A percentile compares a stretch with the other conserved stretches of the same genome.
These are phyloP conservation scores for Lophium mytilinum DNA, from an alignment of 495 filamentous ascomycete genomes.

Conservation along the genomic window DNA sequence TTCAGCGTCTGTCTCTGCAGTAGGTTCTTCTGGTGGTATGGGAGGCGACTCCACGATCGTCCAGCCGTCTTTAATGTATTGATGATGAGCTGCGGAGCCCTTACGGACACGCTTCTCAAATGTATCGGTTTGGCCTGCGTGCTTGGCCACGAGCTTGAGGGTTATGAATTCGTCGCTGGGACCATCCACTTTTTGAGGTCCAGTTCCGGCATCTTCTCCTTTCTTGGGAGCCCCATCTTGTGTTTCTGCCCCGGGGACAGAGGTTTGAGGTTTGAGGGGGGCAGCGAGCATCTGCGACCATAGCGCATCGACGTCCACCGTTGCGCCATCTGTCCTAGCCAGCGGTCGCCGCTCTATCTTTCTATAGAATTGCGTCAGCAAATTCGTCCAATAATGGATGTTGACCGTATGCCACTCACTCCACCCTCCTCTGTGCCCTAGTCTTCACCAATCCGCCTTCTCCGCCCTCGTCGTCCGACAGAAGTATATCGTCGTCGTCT, in stretches of 20 bases:
- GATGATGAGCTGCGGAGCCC: conserved; percentile 71
- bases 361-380: conserved; percentile 35
- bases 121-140: conserved; percentile 77
- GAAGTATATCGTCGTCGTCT: conserved; percentile 33
- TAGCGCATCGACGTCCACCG: conserved; percentile 79
- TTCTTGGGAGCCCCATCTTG: not conserved
- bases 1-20: conserved; percentile 28
- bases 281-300: conserved; percentile 66
- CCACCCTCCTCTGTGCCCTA: conserved; percentile 40
- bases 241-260: not conserved
- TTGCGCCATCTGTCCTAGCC: conserved; percentile 57
- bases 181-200: too few relatives aligned
- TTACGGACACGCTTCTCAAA: conserved; percentile 74
- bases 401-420: conserved; percentile 19
- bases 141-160: conserved; percentile 83
- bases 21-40: not conserved
- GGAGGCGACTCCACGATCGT: not conserved
- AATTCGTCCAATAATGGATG: not conserved
- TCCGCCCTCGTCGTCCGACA: conserved; percentile 45
- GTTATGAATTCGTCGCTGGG: conserved; percentile 53
- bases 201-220: not conserved
- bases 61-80: conserved; percentile 52
- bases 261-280: conserved; percentile 11
- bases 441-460: conserved; percentile 81
- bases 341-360: conserved; percentile 57